Conservation (phyloP, 495 filamentous ascomycete genomes). For the Penicillium dipodomyicola region DNA sequence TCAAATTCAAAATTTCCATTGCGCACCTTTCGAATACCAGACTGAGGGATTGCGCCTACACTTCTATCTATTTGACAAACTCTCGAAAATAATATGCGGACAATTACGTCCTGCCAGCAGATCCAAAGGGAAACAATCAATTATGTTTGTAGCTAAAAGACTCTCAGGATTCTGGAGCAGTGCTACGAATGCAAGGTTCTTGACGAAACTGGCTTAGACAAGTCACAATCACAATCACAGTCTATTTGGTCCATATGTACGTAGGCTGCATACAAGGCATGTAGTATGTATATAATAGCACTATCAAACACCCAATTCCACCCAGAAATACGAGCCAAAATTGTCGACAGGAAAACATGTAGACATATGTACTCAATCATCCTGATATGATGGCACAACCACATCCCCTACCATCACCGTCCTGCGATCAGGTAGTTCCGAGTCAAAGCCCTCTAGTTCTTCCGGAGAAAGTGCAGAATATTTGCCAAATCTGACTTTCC, state of each 20-base stretch:
- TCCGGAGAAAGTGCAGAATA: constrained; percentile 54
- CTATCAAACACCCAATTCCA: neutral
- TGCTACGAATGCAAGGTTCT: neutral
- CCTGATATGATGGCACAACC: constrained; percentile 32
- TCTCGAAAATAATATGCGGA: neutral
- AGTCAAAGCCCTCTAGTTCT: constrained; percentile 23
- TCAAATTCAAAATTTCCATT: neutral
- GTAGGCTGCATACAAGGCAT: neutral
- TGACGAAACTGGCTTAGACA: neutral
- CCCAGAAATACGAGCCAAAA: neutral
- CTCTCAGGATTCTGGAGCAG: neutral
- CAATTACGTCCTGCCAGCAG: neutral
- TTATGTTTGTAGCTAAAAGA: neutral
- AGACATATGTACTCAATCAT: constrained; percentile 11
- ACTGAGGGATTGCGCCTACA: neutral
- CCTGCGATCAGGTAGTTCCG: constrained; percentile 17
- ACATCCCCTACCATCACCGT: constrained; percentile 47
- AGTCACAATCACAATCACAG: neutral
- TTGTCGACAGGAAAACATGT: too few relatives aligned
- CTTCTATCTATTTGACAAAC: neutral
- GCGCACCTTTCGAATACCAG: neutral
- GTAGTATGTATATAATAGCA: neutral
- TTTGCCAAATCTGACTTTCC: constrained; percentile 82
- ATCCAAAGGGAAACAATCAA: neutral
- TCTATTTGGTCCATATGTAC: neutral